Percentiles rank a stretch among this genome's conserved stretches.
Conservation (phyloP, 805 yeast genomes). For the Saccharomycopsis malanga region DNA sequence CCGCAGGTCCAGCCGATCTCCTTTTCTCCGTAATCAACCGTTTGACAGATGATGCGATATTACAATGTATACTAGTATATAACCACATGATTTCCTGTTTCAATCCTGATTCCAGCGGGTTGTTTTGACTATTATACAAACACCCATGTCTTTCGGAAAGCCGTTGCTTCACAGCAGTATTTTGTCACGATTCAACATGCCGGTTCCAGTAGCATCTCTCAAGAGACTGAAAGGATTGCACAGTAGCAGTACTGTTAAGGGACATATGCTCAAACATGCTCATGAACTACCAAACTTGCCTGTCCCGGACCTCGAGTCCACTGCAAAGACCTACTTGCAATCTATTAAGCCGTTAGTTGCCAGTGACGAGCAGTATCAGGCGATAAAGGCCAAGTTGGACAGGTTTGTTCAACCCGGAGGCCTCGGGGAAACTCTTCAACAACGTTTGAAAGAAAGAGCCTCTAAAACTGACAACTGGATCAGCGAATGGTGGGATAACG, state of each 20-base stretch:
- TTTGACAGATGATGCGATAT: no score
- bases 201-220: not conserved
- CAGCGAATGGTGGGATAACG: constrained; percentile 87
- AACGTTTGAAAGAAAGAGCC: constrained; percentile 53
- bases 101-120: no score
- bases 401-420: constrained; percentile 61
- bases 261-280: constrained; percentile 60
- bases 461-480: constrained; percentile 73
- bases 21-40: no score
- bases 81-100: no score
- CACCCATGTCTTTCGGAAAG: not conserved
- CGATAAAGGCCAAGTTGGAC: constrained; percentile 50
- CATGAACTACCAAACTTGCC: constrained; percentile 74
- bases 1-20: no score
- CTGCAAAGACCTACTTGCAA: constrained; percentile 60
- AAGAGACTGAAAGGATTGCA: not conserved
- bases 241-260: not conserved
- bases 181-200: not conserved
- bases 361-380: constrained; percentile 42
- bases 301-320: constrained; percentile 71
- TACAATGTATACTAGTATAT: no score
- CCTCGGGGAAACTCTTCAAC: constrained; percentile 60
- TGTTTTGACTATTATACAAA: no score
- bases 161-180: not conserved
- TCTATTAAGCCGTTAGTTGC: constrained; percentile 64